Evolutionary conservation across 139 green algal species (phyloP), one percentile per base, ranked within the genome.

Genomic region (Haematococcus sp.): DNA sequence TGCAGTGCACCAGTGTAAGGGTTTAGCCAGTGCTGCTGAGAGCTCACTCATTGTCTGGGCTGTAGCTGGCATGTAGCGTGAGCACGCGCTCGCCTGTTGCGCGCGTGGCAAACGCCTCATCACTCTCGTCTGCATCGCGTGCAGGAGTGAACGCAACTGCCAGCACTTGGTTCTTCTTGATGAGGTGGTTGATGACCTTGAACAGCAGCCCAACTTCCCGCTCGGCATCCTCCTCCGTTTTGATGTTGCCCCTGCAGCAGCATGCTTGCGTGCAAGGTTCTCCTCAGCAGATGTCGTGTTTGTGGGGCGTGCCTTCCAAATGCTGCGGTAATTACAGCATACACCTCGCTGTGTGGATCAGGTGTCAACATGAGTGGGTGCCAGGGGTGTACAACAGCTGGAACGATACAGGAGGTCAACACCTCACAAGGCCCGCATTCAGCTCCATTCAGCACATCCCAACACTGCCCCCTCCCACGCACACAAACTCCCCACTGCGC

Each of bases 41-140:
- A 49, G 59, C 59, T 70, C 40, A 75, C 17, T 74, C 66, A 33
- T 75, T 44, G 28, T 87, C 81, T 4, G 80, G 83, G 2, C 70
- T 79, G 69, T 90, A 97, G 81, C 93, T 96, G 58, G 89, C 87
- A 67, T 94, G 89, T 34, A 97, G 76, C 20, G 84, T 84, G 64
- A 97, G 78, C 19, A 95, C 74, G 2, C 93, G 85, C 73, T 96
- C 91, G 25, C 73, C 63, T 69, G 82, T 68, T 63, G 86, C 46
- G 54, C 92, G 80, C 15, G 65, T 66, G 11, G 71, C 54, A 75
- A 86, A 97, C 5, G 77, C 80, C 11, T 80, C 55, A 1, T 84
- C 70, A 0, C 55, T 46, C 79, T 97, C 93, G 31, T 70, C 87
- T 13, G 77, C 43, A 40, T 78, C 40, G 33, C 77, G 79, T 55